phyloP scores from a whole-genome alignment of 441 rosid species.

The Rhodomyrtus psidioides region DNA sequence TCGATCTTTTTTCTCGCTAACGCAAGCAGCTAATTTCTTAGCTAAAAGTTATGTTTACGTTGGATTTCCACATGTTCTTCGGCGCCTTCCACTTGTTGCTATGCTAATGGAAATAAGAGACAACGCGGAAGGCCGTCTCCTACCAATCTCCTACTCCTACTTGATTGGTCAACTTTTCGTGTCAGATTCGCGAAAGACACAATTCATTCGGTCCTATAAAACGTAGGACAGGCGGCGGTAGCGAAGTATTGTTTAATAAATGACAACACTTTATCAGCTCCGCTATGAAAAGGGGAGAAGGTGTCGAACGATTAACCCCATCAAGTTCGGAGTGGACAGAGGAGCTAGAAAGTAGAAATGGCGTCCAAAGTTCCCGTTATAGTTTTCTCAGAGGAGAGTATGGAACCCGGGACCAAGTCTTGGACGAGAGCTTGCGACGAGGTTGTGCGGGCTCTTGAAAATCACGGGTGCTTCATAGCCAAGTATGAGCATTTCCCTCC shows the following conservation, averaged over 20 bases:
- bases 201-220: too few relatives aligned
- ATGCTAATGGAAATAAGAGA: not conserved
- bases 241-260: too few relatives aligned
- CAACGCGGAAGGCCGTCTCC: not conserved
- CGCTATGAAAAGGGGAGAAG: too few relatives aligned
- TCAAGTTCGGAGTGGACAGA: not conserved
- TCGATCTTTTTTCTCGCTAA: too few relatives aligned
- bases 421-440: not conserved
- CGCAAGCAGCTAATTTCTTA: too few relatives aligned
- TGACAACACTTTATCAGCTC: too few relatives aligned
- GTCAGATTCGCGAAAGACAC: not conserved
- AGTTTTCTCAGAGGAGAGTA: not conserved
- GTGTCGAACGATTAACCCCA: too few relatives aligned
- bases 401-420: not conserved
- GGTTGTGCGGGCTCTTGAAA: not conserved
- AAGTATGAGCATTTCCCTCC: slow-evolving; percentile 11
- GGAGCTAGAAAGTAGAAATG: not conserved
- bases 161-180: not conserved
- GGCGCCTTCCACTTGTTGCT: not conserved
- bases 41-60: too few relatives aligned
- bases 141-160: not conserved
- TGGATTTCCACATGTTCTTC: not conserved
- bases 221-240: not conserved
- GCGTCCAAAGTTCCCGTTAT: not conserved
- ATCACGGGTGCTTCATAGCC: slow-evolving; percentile 2